A percentile compares a stretch with the other conserved stretches of the same genome.
These are phyloP conservation scores for Cryptococcus sp. DNA, from an alignment of 1,284 basidiomycete species.

Conservation along the genomic window DNA sequence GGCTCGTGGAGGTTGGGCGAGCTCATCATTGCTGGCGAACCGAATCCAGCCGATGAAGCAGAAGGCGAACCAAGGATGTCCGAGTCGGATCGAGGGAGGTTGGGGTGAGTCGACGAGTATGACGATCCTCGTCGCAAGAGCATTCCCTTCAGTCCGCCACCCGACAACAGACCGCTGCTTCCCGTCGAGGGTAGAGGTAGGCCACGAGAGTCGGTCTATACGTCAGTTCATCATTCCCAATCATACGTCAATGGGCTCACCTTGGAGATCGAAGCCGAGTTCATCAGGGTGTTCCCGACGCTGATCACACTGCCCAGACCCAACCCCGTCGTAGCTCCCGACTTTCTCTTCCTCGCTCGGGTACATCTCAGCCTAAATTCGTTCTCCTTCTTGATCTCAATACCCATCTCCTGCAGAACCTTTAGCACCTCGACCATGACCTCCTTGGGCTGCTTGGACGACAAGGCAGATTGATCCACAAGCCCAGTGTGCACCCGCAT, in stretches of 20 bases:
- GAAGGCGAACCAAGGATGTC: constrained; percentile 40
- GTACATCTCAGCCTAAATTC: constrained; percentile 84
- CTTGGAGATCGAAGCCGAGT: constrained; percentile 70
- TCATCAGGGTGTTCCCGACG: constrained; percentile 58
- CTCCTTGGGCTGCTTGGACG: constrained; percentile 72
- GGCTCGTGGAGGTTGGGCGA: constrained; percentile 49
- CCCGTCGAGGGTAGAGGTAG: constrained; percentile 68
- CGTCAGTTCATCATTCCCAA: constrained; percentile 2
- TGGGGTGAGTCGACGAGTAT: constrained; percentile 52
- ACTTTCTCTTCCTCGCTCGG: constrained; percentile 64
- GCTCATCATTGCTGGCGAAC: constrained; percentile 16
- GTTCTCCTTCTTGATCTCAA: constrained; percentile 79
- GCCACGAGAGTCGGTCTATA: constrained; percentile 72
- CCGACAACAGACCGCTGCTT: constrained; percentile 51
- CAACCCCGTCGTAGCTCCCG: constrained; percentile 42
- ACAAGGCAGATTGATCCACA: constrained; percentile 86
- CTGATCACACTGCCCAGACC: constrained; percentile 42
- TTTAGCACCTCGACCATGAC: constrained; percentile 78
- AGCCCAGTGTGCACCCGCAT: constrained; percentile 85
- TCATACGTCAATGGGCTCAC: constrained; percentile 51
- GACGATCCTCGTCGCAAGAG: constrained; percentile 82
- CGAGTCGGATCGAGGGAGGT: constrained; percentile 28
- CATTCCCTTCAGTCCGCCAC: constrained; percentile 73
- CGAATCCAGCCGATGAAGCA: constrained; percentile 42
- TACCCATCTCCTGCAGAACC: constrained; percentile 81